These are phyloP conservation scores for Inga oerstediana DNA, from an alignment of 306 rosid genomes.

Conservation along the genomic window DNA sequence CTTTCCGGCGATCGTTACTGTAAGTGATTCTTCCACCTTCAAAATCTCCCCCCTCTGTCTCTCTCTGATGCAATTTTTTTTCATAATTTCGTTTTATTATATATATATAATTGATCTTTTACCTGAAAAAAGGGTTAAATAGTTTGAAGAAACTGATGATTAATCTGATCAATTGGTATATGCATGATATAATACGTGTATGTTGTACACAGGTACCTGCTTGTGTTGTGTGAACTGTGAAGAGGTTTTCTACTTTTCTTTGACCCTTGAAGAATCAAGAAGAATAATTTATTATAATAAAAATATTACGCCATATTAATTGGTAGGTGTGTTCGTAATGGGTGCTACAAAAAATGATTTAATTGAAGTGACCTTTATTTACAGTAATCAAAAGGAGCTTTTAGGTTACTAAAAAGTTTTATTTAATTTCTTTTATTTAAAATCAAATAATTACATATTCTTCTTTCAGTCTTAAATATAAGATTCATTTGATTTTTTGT, in stretches of 20 bases:
- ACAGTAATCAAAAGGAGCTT: not conserved
- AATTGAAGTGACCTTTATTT: not conserved
- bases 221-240: too few relatives aligned
- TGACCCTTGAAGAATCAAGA: not conserved
- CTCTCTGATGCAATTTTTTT: not conserved
- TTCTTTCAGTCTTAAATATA: fast-evolving
- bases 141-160: not conserved
- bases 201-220: too few relatives aligned
- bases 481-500: too few relatives aligned
- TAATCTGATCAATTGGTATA: not conserved
- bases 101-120: too few relatives aligned
- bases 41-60: not conserved
- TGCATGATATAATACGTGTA: not conserved
- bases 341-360: not conserved
- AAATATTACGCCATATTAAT: too few relatives aligned
- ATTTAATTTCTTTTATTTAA: not conserved
- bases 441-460: not conserved
- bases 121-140: too few relatives aligned
- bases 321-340: not conserved
- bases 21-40: conserved; percentile 30
- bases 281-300: too few relatives aligned
- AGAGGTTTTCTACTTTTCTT: too few relatives aligned
- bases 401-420: not conserved
- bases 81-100: not conserved
- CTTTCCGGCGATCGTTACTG: conserved; percentile 49